phyloP scores from a whole-genome alignment of 202 grass and related monocot species.

The Musa balbisiana region DNA sequence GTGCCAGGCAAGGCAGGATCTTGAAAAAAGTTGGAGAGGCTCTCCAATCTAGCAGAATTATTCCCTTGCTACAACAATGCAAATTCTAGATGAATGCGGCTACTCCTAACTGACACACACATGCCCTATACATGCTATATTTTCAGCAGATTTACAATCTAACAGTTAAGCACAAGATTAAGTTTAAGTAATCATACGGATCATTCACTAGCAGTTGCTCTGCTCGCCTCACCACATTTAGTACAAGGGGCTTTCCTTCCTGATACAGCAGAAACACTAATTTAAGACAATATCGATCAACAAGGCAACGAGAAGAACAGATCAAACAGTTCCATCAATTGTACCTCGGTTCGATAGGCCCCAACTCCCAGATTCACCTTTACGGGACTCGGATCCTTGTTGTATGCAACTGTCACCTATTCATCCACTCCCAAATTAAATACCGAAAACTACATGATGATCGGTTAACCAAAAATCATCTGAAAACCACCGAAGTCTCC shows the following conservation, averaged over 20 bases:
- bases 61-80: background rate
- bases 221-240: slow-evolving; percentile 81
- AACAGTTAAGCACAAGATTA: background rate
- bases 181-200: slow-evolving; percentile 41
- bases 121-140: too few relatives aligned
- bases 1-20: too few relatives aligned
- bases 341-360: slow-evolving; percentile 91
- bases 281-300: slow-evolving; percentile 21
- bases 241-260: slow-evolving; percentile 98
- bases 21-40: too few relatives aligned
- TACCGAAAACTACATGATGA: slow-evolving; percentile 2
- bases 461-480: slow-evolving; percentile 12
- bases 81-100: background rate
- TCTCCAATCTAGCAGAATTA: too few relatives aligned
- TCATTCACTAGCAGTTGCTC: slow-evolving; percentile 63
- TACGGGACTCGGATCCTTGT: slow-evolving; percentile 84
- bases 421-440: background rate
- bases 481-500: background rate
- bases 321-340: slow-evolving; percentile 5
- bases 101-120: background rate
- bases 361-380: slow-evolving; percentile 97
- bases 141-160: too few relatives aligned
- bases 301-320: background rate
- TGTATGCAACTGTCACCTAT: slow-evolving; percentile 92
- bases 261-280: slow-evolving; percentile 18